phyloP scores from a whole-genome alignment of 2,329 filamentous ascomycete genomes.

The Aspergillus texensis region DNA sequence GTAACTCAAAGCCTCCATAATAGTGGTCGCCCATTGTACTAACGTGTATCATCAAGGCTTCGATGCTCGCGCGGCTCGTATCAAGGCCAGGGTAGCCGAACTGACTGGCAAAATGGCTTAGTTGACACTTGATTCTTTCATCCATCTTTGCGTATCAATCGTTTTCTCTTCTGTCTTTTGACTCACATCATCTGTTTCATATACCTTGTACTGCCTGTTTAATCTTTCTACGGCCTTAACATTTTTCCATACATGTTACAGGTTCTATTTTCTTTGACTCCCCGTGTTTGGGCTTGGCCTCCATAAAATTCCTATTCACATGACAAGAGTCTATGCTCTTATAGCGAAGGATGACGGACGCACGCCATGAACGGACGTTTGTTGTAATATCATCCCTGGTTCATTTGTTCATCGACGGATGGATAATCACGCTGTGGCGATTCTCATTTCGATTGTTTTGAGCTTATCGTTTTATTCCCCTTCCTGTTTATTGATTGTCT shows the following conservation, averaged over 20 bases:
- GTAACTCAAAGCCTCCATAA: constrained; percentile 41
- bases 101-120: constrained; percentile 76
- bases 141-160: neutral
- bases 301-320: neutral
- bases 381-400: constrained; percentile 2
- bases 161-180: constrained; percentile 7
- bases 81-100: constrained; percentile 95
- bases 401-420: neutral
- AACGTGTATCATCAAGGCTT: constrained; percentile 65
- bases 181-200: constrained; percentile 12
- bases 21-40: constrained; percentile 19
- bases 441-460: constrained; percentile 11
- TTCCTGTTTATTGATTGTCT: constrained; percentile 25
- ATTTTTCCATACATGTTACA: neutral
- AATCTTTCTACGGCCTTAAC: constrained; percentile 6
- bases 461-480: constrained; percentile 35
- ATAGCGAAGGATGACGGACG: neutral
- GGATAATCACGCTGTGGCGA: neutral
- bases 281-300: neutral
- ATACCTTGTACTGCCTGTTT: constrained; percentile 13
- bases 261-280: neutral
- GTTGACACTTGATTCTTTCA: neutral
- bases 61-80: constrained; percentile 92
- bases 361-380: neutral
- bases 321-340: neutral